Conservation (phyloP, 208 protist genomes). For the Entamoeba histolytica region DNA sequence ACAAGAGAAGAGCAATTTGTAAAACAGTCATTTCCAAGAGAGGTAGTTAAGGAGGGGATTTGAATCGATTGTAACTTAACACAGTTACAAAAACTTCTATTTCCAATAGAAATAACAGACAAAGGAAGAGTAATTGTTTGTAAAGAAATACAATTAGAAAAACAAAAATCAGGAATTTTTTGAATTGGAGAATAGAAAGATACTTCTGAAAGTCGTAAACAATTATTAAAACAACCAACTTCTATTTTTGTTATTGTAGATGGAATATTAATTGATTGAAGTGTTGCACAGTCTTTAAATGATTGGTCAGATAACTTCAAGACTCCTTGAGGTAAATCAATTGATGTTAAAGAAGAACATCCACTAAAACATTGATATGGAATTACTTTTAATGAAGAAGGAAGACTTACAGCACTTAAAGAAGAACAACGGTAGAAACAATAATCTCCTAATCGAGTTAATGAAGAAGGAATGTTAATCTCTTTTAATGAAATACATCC, state of each 20-base stretch:
- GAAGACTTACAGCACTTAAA: not conserved
- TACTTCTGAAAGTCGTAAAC: not conserved
- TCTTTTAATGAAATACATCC: not conserved
- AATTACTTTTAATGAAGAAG: not conserved
- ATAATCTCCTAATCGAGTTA: not conserved
- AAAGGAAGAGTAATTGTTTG: not conserved
- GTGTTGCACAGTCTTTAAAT: not conserved
- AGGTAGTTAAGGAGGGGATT: not conserved
- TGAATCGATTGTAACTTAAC: not conserved
- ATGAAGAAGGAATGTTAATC: not conserved
- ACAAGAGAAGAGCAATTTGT: not conserved
- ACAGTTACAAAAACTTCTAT: not conserved
- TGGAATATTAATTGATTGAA: not conserved
- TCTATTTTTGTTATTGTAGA: not conserved
- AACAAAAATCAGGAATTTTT: not conserved
- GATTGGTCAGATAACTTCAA: not conserved
- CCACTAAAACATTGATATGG: not conserved
- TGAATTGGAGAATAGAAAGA: not conserved
- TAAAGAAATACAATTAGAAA: not conserved
- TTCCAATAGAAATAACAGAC: not conserved
- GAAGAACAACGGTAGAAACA: not conserved
- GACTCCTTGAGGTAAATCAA: not conserved
- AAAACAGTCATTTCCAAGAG: not conserved
- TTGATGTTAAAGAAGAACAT: not conserved
- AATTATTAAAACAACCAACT: not conserved